A percentile compares a stretch with the other conserved stretches of the same genome.
phyloP scores from a whole-genome alignment of 2,329 filamentous ascomycete genomes.

The Fusarium falciforme region DNA sequence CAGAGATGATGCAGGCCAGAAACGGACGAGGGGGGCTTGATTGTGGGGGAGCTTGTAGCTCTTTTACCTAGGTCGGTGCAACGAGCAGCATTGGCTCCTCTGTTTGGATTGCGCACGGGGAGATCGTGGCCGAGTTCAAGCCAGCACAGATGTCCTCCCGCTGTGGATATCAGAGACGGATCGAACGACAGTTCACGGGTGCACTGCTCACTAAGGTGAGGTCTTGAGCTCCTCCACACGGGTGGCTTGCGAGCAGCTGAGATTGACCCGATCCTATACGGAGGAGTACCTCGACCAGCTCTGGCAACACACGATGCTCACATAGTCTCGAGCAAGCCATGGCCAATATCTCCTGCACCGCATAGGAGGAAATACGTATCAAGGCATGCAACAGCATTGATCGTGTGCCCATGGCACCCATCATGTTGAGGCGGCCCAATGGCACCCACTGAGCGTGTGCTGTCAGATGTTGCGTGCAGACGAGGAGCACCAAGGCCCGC shows the following conservation, averaged over 20 bases:
- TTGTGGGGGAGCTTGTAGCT: conserved; percentile 25
- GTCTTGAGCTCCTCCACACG: conserved; percentile 10
- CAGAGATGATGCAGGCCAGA: conserved; percentile 26
- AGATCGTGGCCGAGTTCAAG: conserved; percentile 11
- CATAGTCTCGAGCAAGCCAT: conserved; percentile 7
- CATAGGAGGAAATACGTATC: not conserved
- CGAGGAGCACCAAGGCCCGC: conserved; percentile 32
- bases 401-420: conserved; percentile 19
- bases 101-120: conserved; percentile 9
- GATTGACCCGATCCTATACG: not conserved
- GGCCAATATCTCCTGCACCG: not conserved
- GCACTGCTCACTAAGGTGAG: not conserved
- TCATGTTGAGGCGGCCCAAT: conserved; percentile 30
- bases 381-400: conserved; percentile 2
- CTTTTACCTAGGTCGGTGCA: conserved; percentile 11
- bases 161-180: conserved; percentile 23
- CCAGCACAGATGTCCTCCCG: conserved; percentile 4
- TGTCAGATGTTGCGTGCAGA: conserved; percentile 16
- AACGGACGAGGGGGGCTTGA: conserved; percentile 9
- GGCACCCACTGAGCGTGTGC: conserved; percentile 10
- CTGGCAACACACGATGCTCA: conserved; percentile 8
- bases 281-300: not conserved
- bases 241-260: conserved; percentile 2
- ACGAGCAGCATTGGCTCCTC: conserved; percentile 27
- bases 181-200: not conserved